phyloP scores from a whole-genome alignment of 192 early-diverging fungal species.

The Chytriomyces hyalinus region DNA sequence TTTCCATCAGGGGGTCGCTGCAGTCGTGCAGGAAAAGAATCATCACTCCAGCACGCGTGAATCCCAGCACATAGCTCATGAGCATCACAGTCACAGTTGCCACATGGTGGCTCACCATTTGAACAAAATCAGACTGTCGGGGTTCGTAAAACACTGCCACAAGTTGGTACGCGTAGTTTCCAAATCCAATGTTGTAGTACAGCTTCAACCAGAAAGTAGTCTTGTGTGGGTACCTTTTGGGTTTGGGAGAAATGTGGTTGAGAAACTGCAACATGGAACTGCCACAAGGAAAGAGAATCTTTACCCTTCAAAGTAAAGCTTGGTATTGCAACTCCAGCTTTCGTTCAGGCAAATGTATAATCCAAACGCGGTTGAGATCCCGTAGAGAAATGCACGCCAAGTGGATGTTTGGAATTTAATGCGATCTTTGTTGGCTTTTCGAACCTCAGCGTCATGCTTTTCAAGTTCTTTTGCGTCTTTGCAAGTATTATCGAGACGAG shows the following conservation, averaged over 20 bases:
- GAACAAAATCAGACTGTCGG: conserved; percentile 45
- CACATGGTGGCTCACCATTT: conserved; percentile 51
- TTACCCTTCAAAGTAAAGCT: conserved; percentile 31
- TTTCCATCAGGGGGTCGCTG: conserved; percentile 55
- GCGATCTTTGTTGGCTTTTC: conserved; percentile 13
- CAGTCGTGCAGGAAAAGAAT: conserved; percentile 52
- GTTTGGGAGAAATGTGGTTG: no score
- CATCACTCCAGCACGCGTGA: conserved; percentile 47
- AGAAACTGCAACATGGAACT: no score
- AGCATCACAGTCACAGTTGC: conserved; percentile 48
- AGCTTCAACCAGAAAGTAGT: conserved; percentile 37
- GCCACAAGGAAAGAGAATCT: neutral
- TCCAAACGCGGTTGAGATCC: conserved; percentile 16
- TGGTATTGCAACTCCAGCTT: conserved; percentile 15
- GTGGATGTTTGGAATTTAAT: conserved; percentile 25
- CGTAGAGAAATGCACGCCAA: conserved; percentile 21
- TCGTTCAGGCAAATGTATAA: conserved; percentile 26
- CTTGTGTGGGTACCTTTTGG: neutral
- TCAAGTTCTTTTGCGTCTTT: neutral
- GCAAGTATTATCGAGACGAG: neutral
- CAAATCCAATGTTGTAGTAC: conserved; percentile 51
- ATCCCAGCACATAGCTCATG: conserved; percentile 44
- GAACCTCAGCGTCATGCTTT: neutral
- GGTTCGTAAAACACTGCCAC: conserved; percentile 43
- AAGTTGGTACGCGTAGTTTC: conserved; percentile 41